Base-by-base conservation (phyloP, 176 grass and related monocot genomes). In the Luzula sylvatica region DNA sequence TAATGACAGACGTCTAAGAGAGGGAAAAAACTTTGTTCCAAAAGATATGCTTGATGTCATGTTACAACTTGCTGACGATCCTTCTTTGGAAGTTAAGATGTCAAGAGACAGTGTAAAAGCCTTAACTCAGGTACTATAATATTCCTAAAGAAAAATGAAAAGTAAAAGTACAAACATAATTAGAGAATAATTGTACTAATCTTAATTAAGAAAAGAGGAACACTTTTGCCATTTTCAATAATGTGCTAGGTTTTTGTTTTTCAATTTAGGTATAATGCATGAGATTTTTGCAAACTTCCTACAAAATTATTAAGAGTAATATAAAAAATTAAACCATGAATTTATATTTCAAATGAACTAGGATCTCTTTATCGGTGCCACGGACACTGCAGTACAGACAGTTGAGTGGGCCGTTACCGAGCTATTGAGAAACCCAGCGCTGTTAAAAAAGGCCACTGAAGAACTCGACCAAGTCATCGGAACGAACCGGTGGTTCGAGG, bases 351-450 rank as follows among this genome's bases (percentile, higher is more conserved):
- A 9, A 5, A 43, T 42, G 15, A 35, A n/a, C 8, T 24, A 67
- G 64, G 67, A 88, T 61, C 17, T 88, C 52, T 68, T 79, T 3
- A 67, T 79, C 23, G 79, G 45, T 0, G 69, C 73, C 20, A 87
- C 78, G 6, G 83, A 87, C 65, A 82, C 53, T 65, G 69, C 65
- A 11, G 73, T 74, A 13, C 77, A 73, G 57, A 67, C 83, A 7
- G 46, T 82, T 30, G 78, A 87, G 43, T 87, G 83, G 83, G 53
- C 69, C 11, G 74, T 87, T 44, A 50, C 69, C 27, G 83, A 87
- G 73, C 83, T 87, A 23, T 50, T 87, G 2, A 66, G 30, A 15
- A 24, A 22, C 0, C 78, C 69, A 0, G 58, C 50, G 19, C 23
- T 64, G 30, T 15, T 70, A 12, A 23, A 54, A 1, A 25, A 56